These are phyloP conservation scores for Neopestalotiopsis clavispora DNA, from an alignment of 2,329 filamentous ascomycete genomes.

Conservation along the genomic window DNA sequence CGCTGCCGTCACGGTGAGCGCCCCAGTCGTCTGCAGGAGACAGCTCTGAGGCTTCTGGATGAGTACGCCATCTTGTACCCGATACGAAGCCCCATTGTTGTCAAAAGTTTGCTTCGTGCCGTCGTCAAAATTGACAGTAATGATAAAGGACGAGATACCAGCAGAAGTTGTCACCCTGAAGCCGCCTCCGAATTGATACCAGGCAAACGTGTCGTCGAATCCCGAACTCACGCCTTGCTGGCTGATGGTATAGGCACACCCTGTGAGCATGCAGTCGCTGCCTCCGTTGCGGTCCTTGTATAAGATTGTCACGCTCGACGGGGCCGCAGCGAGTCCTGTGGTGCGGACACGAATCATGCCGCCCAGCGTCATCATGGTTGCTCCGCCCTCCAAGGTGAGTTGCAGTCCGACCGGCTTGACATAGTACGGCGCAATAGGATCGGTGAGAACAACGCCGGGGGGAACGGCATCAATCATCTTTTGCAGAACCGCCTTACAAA, in stretches of 20 bases:
- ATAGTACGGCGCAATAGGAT: slow-evolving; percentile 58
- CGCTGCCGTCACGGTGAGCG: slow-evolving; percentile 50
- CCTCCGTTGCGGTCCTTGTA: slow-evolving; percentile 62
- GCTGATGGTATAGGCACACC: slow-evolving; percentile 50
- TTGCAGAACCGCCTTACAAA: slow-evolving; percentile 58
- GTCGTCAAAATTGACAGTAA: slow-evolving; percentile 53
- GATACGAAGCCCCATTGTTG: slow-evolving; percentile 63
- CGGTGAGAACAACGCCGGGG: slow-evolving; percentile 52
- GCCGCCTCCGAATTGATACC: slow-evolving; percentile 46
- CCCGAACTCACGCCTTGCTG: slow-evolving; percentile 56
- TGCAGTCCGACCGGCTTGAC: slow-evolving; percentile 65
- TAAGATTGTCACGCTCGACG: slow-evolving; percentile 53
- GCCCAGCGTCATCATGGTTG: slow-evolving; percentile 51
- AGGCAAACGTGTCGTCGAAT: slow-evolving; percentile 64
- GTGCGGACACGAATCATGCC: slow-evolving; percentile 64
- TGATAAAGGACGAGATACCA: slow-evolving; percentile 66
- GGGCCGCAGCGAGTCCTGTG: slow-evolving; percentile 43
- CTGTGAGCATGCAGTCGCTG: slow-evolving; percentile 44
- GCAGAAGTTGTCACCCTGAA: slow-evolving; percentile 57
- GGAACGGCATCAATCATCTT: slow-evolving; percentile 68
- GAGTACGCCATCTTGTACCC: slow-evolving; percentile 58
- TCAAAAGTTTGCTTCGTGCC: slow-evolving; percentile 52
- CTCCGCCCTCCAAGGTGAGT: slow-evolving; percentile 55
- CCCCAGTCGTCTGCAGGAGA: slow-evolving; percentile 46
- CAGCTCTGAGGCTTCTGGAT: slow-evolving; percentile 64